Evolutionary conservation across 1,284 basidiomycete species (phyloP), one percentile per base, ranked within the genome.

Genomic region (Rhizoctonia solani): DNA sequence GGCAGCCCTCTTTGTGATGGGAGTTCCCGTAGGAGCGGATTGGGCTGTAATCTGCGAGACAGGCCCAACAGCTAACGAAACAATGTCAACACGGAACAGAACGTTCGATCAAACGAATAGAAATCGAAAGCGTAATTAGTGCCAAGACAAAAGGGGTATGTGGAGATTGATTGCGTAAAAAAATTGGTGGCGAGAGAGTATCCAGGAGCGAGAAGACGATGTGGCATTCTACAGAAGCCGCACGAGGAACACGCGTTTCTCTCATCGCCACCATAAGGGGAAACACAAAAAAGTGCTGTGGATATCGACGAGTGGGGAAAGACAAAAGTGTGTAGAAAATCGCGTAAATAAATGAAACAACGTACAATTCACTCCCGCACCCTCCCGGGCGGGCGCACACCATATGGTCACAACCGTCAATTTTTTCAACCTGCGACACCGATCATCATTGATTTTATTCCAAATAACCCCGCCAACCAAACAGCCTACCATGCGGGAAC

Each of bases 361-460:
- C 66, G 29, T 52, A 67, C 66, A 67, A 67, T 56, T 67, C 66
- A 27, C 54, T 13, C 14, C 66, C 66, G 42, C 66, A 67, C 13
- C 66, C 66, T 4, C 44, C 44, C 1, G 66, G 66, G 19, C 44
- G 14, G n/a, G 32, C 30, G 44, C 66, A 67, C 23, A 56, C 49
- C 66, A 67, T 67, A 67, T 67, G 66, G 54, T 67, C 66, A 23
- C 66, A 67, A 14, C 66, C 66, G 27, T 67, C 44, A 54, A 49
- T 67, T 56, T 67, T 67, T 44, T 56, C 53, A 39, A 67, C 55
- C 66, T 67, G 39, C 3, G 23, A 27, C 9, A 39, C 14, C 27
- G 6, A 19, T 13, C 6, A 13, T 6, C 9, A 29, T 44, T 3
- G 13, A 27, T 19, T 44, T 42, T 25, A 27, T 16, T 29, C 19